Percentiles rank a stretch among this genome's conserved stretches.
Evolutionary conservation across 495 filamentous ascomycete species (phyloP).

Genomic region (Trypethelium eluteriae): DNA sequence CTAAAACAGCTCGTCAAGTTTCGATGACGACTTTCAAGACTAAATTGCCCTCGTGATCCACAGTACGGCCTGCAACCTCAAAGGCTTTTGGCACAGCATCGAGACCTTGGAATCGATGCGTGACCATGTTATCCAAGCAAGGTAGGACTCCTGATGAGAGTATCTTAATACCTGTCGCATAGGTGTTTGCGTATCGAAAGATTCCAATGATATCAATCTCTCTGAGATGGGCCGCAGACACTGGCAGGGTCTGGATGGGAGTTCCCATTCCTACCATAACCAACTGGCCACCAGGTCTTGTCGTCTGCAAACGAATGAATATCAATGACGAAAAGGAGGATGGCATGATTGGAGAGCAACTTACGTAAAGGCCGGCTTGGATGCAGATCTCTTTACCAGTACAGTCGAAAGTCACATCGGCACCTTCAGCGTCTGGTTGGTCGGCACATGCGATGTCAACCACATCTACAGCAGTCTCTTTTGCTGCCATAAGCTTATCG

Average conservation of each 20-base stretch:
- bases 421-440: slow-evolving; percentile 30
- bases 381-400: slow-evolving; percentile 82
- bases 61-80: slow-evolving; percentile 67
- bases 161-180: slow-evolving; percentile 70
- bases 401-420: slow-evolving; percentile 80
- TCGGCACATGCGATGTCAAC: slow-evolving; percentile 32
- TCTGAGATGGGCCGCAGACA: slow-evolving; percentile 73
- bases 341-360: slow-evolving; percentile 9
- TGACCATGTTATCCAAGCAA: slow-evolving; percentile 60
- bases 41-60: slow-evolving; percentile 64
- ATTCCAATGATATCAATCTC: slow-evolving; percentile 91
- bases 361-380: slow-evolving; percentile 72
- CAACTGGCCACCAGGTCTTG: slow-evolving; percentile 68
- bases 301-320: slow-evolving; percentile 36
- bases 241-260: slow-evolving; percentile 75
- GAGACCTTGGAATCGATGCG: slow-evolving; percentile 67
- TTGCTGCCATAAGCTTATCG: slow-evolving; percentile 56
- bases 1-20: slow-evolving; percentile 9
- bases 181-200: slow-evolving; percentile 85
- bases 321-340: not conserved
- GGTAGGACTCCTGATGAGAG: slow-evolving; percentile 52
- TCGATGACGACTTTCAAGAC: slow-evolving; percentile 84
- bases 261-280: slow-evolving; percentile 91
- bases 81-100: slow-evolving; percentile 63
- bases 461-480: slow-evolving; percentile 48